Conservation (phyloP, 768 basidiomycete species). For the Hebeloma cylindrosporum region DNA sequence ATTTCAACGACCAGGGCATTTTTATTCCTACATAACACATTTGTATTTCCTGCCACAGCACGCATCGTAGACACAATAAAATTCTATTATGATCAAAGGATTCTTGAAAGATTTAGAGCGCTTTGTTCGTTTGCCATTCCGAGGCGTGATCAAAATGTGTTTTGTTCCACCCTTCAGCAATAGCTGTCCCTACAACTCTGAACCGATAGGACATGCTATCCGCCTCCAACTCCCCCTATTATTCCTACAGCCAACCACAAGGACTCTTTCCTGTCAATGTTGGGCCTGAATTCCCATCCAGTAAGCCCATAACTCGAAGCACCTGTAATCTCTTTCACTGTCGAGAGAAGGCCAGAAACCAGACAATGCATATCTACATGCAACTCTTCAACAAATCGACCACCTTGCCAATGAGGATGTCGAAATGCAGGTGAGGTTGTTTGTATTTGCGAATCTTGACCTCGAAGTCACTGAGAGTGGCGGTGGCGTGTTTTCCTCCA, state of each 20-base stretch:
- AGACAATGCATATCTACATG: slow-evolving; percentile 29
- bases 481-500: slow-evolving; percentile 21
- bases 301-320: too few relatives aligned
- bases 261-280: too few relatives aligned
- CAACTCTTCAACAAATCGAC: slow-evolving; percentile 53
- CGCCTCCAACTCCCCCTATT: not conserved
- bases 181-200: too few relatives aligned
- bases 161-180: too few relatives aligned
- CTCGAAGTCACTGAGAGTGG: slow-evolving; percentile 4
- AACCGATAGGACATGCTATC: too few relatives aligned
- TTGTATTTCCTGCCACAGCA: slow-evolving; percentile 13
- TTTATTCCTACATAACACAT: slow-evolving; percentile 10
- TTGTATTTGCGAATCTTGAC: not conserved
- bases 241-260: too few relatives aligned
- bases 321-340: too few relatives aligned
- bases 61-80: slow-evolving; percentile 15
- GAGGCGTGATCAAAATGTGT: too few relatives aligned
- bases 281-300: too few relatives aligned
- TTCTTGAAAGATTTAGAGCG: slow-evolving; percentile 1
- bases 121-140: too few relatives aligned
- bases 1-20: slow-evolving; percentile 1
- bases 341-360: too few relatives aligned
- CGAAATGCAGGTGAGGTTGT: slow-evolving; percentile 63
- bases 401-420: slow-evolving; percentile 64
- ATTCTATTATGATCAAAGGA: slow-evolving; percentile 15